Percentiles rank a stretch among this genome's conserved stretches.
These are phyloP conservation scores for Prunus yedoensis DNA, from an alignment of 331 rosid species.

Conservation along the genomic window DNA sequence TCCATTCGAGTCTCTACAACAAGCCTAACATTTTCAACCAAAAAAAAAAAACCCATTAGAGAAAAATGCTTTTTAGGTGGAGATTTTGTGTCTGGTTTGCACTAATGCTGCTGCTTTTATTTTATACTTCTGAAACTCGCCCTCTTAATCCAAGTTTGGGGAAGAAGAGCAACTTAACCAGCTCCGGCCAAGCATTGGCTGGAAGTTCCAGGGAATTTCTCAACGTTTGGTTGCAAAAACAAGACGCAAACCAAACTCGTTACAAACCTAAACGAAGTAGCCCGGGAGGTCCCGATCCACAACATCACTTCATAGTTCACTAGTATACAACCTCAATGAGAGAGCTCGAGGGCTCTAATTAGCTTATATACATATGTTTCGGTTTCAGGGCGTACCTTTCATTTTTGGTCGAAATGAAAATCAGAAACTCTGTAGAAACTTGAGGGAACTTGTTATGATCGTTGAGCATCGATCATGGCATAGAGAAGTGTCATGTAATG, in stretches of 20 bases:
- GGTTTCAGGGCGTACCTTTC: neutral
- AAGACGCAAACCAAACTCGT: constrained; percentile 21
- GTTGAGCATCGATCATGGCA: neutral
- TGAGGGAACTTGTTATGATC: neutral
- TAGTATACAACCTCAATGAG: too few species aligned
- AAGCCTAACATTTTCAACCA: neutral
- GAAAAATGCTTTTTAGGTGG: too few species aligned
- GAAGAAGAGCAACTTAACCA: neutral
- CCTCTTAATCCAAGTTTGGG: too few species aligned
- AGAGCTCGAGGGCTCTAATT: neutral
- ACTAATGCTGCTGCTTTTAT: too few species aligned
- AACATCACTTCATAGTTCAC: constrained; percentile 27
- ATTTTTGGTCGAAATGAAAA: neutral
- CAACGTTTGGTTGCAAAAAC: constrained; percentile 25
- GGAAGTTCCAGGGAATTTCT: constrained; percentile 24
- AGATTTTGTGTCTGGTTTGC: too few species aligned
- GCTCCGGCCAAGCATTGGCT: constrained; percentile 2
- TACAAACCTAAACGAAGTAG: constrained; percentile 28
- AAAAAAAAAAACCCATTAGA: too few species aligned
- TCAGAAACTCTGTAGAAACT: neutral
- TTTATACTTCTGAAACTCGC: too few species aligned
- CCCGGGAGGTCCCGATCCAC: constrained; percentile 58
- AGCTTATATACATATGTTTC: neutral
- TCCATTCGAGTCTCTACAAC: neutral
- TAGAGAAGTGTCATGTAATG: neutral